A percentile compares a stretch with the other conserved stretches of the same genome.
phyloP scores from a whole-genome alignment of 164 flowering plant species.

The Magnolia officinalis region DNA sequence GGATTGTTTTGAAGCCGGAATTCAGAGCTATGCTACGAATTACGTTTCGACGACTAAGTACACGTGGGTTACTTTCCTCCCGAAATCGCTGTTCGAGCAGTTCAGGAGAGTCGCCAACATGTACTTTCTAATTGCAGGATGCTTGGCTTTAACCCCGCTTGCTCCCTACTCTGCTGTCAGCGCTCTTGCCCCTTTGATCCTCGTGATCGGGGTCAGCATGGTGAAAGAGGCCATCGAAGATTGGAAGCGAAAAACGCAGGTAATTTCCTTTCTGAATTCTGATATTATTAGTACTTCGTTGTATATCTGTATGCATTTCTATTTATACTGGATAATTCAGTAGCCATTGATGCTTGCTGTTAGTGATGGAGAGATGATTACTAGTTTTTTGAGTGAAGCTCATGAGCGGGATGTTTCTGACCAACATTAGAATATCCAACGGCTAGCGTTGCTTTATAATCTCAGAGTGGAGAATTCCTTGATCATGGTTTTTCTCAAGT shows the following conservation, averaged over 20 bases:
- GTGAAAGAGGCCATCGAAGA: constrained; percentile 76
- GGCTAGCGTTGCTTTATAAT: too few species aligned
- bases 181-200: constrained; percentile 46
- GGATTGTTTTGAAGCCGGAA: constrained; percentile 43
- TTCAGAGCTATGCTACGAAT: constrained; percentile 48
- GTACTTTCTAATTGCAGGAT: constrained; percentile 65
- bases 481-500: too few species aligned
- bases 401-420: too few species aligned
- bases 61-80: constrained; percentile 53
- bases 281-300: background rate
- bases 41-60: constrained; percentile 80
- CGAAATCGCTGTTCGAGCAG: constrained; percentile 78
- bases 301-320: background rate
- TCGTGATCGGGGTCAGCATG: constrained; percentile 79
- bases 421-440: too few species aligned
- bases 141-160: constrained; percentile 67
- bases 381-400: too few species aligned
- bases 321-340: too few species aligned
- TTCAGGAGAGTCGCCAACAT: constrained; percentile 76
- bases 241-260: constrained; percentile 73
- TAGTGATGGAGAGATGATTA: too few species aligned
- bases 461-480: too few species aligned
- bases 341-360: too few species aligned
- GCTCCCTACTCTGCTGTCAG: constrained; percentile 69
- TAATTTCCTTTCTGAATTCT: constrained; percentile 14